phyloP scores from a whole-genome alignment of 2,329 filamentous ascomycete species.

The Fusarium sublunatum region DNA sequence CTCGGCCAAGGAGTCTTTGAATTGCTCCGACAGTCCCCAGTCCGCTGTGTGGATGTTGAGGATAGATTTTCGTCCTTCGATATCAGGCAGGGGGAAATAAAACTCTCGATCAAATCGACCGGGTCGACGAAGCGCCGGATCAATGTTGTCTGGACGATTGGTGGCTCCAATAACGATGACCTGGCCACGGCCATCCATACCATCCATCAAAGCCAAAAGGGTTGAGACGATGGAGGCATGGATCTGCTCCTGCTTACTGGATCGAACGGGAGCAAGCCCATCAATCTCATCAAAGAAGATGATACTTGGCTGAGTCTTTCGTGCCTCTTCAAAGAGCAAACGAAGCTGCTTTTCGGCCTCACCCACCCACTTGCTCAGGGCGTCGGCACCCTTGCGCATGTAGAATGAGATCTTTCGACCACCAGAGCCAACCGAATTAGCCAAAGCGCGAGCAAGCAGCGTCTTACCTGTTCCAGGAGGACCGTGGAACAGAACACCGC shows the following conservation, averaged over 20 bases:
- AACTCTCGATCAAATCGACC: conserved; percentile 98
- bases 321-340: conserved; percentile 92
- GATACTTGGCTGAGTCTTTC: conserved; percentile 96
- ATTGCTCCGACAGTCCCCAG: conserved; percentile 83
- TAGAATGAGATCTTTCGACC: conserved; percentile 98
- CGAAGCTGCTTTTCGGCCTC: conserved; percentile 96
- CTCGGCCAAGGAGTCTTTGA: conserved; percentile 86
- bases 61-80: conserved; percentile 83
- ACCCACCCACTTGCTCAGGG: conserved; percentile 98
- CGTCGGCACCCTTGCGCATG: conserved; percentile 98
- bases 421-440: conserved; percentile 88
- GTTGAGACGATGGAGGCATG: conserved; percentile 98
- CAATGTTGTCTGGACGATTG: conserved; percentile 95
- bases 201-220: conserved; percentile 93
- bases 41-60: conserved; percentile 95
- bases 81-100: conserved; percentile 92
- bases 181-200: conserved; percentile 97
- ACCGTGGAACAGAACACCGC: conserved; percentile 95
- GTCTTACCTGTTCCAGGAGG: conserved; percentile 98
- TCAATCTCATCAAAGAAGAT: conserved; percentile 99
- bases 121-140: conserved; percentile 92
- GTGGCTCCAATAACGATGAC: conserved; percentile 99
- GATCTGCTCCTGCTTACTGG: conserved; percentile 98
- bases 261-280: conserved; percentile 92
- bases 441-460: conserved; percentile 90